Conservation (phyloP, 2,329 filamentous ascomycete genomes). For the Cephalotrichum gorgonifer region DNA sequence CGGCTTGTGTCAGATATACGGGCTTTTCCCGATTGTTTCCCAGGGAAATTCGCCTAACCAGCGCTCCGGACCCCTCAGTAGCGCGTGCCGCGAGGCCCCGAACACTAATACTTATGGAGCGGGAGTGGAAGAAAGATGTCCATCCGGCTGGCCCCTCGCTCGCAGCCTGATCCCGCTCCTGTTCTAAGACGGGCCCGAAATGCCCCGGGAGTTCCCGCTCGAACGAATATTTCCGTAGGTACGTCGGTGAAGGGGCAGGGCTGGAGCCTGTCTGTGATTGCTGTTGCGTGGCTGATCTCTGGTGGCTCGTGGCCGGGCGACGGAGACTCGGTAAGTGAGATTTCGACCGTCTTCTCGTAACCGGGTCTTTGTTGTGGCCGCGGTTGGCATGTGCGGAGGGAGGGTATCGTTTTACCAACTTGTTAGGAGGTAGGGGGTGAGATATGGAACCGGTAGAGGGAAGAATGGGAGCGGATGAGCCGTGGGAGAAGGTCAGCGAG, state of each 20-base stretch:
- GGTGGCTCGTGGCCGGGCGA: slow-evolving; percentile 69
- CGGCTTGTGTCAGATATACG: slow-evolving; percentile 3
- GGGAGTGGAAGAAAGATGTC: slow-evolving; percentile 48
- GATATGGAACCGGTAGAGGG: slow-evolving; percentile 13
- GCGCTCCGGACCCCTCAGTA: slow-evolving; percentile 16
- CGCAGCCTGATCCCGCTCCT: slow-evolving; percentile 1
- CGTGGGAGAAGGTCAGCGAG: slow-evolving; percentile 55
- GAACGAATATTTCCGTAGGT: slow-evolving; percentile 19
- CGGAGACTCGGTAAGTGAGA: slow-evolving; percentile 57
- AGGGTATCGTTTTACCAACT: slow-evolving; percentile 64
- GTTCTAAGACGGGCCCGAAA: neutral
- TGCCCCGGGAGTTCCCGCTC: slow-evolving; percentile 17
- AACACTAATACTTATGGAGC: slow-evolving; percentile 17
- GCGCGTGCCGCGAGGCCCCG: slow-evolving; percentile 16
- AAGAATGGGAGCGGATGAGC: slow-evolving; percentile 56
- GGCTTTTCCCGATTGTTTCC: neutral
- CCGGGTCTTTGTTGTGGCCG: slow-evolving; percentile 28
- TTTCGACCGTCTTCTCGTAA: slow-evolving; percentile 38
- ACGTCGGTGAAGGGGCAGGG: neutral
- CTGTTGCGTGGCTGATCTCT: slow-evolving; percentile 62
- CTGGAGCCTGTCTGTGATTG: neutral
- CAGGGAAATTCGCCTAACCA: slow-evolving; percentile 17
- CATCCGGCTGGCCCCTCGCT: slow-evolving; percentile 19
- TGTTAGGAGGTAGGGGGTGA: slow-evolving; percentile 53
- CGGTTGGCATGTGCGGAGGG: slow-evolving; percentile 36